Percentiles rank a stretch among this genome's conserved stretches.
These are phyloP conservation scores for Antrodiella citrinella DNA, from an alignment of 768 basidiomycete species.

Conservation along the genomic window DNA sequence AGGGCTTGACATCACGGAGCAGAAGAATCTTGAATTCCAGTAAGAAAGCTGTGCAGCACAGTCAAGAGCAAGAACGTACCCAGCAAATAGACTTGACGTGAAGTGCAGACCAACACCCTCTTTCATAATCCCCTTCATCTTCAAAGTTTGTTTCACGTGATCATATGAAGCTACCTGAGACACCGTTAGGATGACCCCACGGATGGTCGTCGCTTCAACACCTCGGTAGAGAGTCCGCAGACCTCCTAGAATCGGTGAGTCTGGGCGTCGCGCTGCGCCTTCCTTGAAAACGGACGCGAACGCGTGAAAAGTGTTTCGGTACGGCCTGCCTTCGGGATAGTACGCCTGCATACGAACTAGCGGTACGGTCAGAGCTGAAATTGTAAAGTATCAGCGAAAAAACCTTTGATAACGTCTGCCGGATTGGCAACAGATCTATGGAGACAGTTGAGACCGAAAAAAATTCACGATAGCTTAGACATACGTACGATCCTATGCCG, in stretches of 20 bases:
- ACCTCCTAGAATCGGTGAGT: conserved; percentile 14
- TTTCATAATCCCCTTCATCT: conserved; percentile 22
- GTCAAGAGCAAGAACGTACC: conserved; percentile 11
- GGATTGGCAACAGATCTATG: conserved; percentile 22
- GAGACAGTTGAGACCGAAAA: too few relatives aligned
- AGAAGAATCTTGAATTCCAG: conserved; percentile 19
- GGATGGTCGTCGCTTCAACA: conserved; percentile 24
- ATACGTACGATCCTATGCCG: conserved; percentile 25
- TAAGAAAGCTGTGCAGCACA: not conserved
- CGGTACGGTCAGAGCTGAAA: not conserved
- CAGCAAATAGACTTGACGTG: conserved; percentile 26
- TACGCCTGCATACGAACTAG: conserved; percentile 31
- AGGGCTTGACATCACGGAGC: conserved; percentile 29
- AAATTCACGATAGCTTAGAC: too few relatives aligned
- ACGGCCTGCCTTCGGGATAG: conserved; percentile 27
- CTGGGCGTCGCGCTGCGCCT: conserved; percentile 10
- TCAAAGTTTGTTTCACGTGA: conserved; percentile 27
- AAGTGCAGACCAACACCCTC: conserved; percentile 27
- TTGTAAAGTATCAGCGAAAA: not conserved
- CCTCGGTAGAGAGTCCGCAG: conserved; percentile 25
- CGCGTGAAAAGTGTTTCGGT: conserved; percentile 24
- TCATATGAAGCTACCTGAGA: conserved; percentile 31
- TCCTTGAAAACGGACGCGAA: conserved; percentile 24
- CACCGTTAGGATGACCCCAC: conserved; percentile 26
- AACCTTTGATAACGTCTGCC: conserved; percentile 29